Percentiles rank a stretch among this genome's conserved stretches.
Evolutionary conservation across 345 rosid species (phyloP).

Genomic region (Brassica juncea): DNA sequence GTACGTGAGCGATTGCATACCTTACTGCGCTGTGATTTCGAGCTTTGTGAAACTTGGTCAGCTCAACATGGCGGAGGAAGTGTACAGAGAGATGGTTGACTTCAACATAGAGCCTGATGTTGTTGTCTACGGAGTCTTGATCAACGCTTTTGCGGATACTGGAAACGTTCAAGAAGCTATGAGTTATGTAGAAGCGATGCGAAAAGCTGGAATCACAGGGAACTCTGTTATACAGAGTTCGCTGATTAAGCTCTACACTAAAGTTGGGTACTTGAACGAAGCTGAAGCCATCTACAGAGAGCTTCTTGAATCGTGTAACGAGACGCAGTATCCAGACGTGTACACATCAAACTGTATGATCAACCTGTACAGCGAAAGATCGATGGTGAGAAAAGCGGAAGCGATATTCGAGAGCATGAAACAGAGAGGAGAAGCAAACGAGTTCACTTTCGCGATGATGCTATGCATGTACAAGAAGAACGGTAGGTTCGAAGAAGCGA

Average conservation of each 20-base stretch:
- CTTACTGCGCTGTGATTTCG: slow-evolving; percentile 74
- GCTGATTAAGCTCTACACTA: slow-evolving; percentile 82
- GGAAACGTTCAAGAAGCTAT: slow-evolving; percentile 68
- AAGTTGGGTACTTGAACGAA: slow-evolving; percentile 73
- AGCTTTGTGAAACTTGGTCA: slow-evolving; percentile 72
- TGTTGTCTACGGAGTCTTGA: slow-evolving; percentile 72
- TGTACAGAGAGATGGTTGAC: slow-evolving; percentile 65
- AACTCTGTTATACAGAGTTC: slow-evolving; percentile 67
- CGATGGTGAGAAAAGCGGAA: slow-evolving; percentile 69
- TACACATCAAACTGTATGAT: slow-evolving; percentile 84
- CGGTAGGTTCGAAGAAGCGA: slow-evolving; percentile 71
- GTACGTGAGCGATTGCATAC: slow-evolving; percentile 68
- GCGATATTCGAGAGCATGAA: slow-evolving; percentile 64
- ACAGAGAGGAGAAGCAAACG: slow-evolving; percentile 66
- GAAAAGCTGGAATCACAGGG: slow-evolving; percentile 57
- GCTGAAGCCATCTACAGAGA: slow-evolving; percentile 70
- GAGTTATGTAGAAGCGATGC: slow-evolving; percentile 60
- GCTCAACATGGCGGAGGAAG: slow-evolving; percentile 62
- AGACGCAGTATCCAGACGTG: slow-evolving; percentile 47
- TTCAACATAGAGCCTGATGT: slow-evolving; percentile 60
- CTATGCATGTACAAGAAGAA: slow-evolving; percentile 77
- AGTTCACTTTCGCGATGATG: slow-evolving; percentile 85
- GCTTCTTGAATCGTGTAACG: slow-evolving; percentile 35
- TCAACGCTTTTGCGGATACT: slow-evolving; percentile 78
- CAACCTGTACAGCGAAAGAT: slow-evolving; percentile 70